These are phyloP conservation scores for Osmanthus fragrans DNA, from an alignment of 257 asterid species.

Conservation along the genomic window DNA sequence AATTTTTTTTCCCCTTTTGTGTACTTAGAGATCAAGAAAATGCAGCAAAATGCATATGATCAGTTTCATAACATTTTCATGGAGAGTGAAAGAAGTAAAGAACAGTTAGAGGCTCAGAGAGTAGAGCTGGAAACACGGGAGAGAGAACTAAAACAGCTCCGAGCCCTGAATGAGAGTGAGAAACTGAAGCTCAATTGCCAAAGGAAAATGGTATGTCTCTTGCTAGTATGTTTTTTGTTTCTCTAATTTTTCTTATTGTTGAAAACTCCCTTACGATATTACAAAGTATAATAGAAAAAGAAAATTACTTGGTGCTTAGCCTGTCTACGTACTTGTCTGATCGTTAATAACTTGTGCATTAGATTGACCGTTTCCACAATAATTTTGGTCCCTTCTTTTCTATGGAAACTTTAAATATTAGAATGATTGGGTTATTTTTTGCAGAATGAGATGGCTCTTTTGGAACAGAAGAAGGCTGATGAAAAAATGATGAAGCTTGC, in stretches of 20 bases:
- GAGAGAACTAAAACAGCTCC: conserved; percentile 50
- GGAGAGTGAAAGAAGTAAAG: conserved; percentile 56
- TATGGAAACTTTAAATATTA: background rate
- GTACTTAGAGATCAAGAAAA: conserved; percentile 60
- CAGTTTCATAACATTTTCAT: conserved; percentile 46
- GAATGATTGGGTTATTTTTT: conserved; percentile 24
- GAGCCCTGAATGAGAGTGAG: conserved; percentile 61
- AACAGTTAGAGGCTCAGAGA: conserved; percentile 55
- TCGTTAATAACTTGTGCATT: background rate
- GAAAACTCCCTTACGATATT: conserved; percentile 19
- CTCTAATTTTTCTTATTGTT: background rate
- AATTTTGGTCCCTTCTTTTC: conserved; percentile 16
- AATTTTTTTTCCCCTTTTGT: conserved; percentile 6
- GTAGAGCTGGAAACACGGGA: conserved; percentile 51
- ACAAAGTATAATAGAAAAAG: background rate
- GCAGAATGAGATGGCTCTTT: conserved; percentile 76
- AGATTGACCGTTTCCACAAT: conserved; percentile 9
- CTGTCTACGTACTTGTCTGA: background rate
- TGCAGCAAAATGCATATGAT: conserved; percentile 51
- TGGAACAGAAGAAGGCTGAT: conserved; percentile 64
- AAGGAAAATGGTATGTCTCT: conserved; percentile 56
- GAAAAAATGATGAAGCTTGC: conserved; percentile 60
- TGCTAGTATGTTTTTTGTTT: background rate
- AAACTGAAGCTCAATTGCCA: conserved; percentile 55
- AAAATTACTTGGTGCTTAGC: conserved; percentile 1